A percentile compares a stretch with the other conserved stretches of the same genome.
phyloP scores from a whole-genome alignment of 495 filamentous ascomycete genomes.

The Terfezia claveryi region DNA sequence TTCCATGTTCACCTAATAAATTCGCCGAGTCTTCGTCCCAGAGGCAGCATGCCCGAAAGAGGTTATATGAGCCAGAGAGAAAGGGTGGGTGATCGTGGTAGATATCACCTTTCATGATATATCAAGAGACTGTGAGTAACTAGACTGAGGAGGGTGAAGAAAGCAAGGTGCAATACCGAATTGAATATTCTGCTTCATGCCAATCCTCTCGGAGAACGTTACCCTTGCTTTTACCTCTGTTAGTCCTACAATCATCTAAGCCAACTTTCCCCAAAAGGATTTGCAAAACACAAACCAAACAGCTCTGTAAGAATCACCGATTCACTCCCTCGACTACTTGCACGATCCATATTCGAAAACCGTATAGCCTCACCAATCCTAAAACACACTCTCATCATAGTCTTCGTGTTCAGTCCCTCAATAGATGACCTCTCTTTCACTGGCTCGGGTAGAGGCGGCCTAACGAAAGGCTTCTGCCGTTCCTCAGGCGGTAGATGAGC shows the following conservation, averaged over 20 bases:
- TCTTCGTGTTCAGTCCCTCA: slow-evolving; percentile 27
- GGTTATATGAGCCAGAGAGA: slow-evolving; percentile 26
- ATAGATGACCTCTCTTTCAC: slow-evolving; percentile 31
- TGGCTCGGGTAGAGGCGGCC: slow-evolving; percentile 28
- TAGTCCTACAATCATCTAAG: neutral
- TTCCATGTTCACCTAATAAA: slow-evolving; percentile 20
- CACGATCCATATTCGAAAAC: slow-evolving; percentile 20
- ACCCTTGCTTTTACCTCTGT: neutral
- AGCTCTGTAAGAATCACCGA: neutral
- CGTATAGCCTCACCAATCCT: slow-evolving; percentile 34
- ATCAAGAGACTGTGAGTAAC: slow-evolving; percentile 18
- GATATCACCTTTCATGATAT: slow-evolving; percentile 22
- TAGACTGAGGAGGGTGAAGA: slow-evolving; percentile 17
- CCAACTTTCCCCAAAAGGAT: too few species aligned
- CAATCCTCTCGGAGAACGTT: neutral
- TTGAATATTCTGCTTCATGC: neutral
- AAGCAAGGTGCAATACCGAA: neutral
- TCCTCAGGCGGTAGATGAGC: neutral
- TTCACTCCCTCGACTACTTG: neutral
- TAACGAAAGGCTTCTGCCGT: slow-evolving; percentile 21
- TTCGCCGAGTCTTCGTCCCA: slow-evolving; percentile 27
- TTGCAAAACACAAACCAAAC: neutral
- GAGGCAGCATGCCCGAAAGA: slow-evolving; percentile 27
- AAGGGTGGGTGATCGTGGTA: slow-evolving; percentile 34
- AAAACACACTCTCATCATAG: slow-evolving; percentile 36